Evolutionary conservation across 345 rosid genomes (phyloP).

Genomic region (Turnera subulata): DNA sequence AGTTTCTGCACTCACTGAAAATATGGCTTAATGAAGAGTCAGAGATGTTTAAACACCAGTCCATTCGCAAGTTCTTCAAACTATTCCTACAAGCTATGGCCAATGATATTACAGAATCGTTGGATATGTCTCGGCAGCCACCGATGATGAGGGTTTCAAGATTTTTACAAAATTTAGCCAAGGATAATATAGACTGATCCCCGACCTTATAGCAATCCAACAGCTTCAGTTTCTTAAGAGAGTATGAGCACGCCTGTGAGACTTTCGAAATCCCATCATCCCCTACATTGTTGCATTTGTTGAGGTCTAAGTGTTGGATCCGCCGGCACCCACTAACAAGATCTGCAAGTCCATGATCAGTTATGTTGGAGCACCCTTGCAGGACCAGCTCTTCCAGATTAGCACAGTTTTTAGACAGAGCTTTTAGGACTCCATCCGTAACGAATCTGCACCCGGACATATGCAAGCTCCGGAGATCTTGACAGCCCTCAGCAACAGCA

Average conservation of each 20-base stretch:
- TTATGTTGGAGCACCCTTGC: slow-evolving; percentile 69
- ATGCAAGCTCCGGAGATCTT: slow-evolving; percentile 51
- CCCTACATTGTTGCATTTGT: slow-evolving; percentile 78
- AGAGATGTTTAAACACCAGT: slow-evolving; percentile 80
- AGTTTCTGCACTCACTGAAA: slow-evolving; percentile 56
- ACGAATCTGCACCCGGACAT: slow-evolving; percentile 73
- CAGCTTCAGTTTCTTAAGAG: slow-evolving; percentile 70
- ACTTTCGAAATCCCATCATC: slow-evolving; percentile 60
- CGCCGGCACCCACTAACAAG: slow-evolving; percentile 65
- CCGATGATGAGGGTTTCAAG: slow-evolving; percentile 78
- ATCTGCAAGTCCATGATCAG: slow-evolving; percentile 60
- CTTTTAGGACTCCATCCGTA: slow-evolving; percentile 42
- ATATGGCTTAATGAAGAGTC: slow-evolving; percentile 65
- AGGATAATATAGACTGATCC: slow-evolving; percentile 52
- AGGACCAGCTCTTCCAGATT: slow-evolving; percentile 58
- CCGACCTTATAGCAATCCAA: slow-evolving; percentile 76
- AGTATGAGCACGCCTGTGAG: slow-evolving; percentile 58
- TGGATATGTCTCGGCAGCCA: slow-evolving; percentile 80
- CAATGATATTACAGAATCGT: slow-evolving; percentile 51
- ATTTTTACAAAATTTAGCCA: slow-evolving; percentile 60
- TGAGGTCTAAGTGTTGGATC: slow-evolving; percentile 61
- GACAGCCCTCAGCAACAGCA: slow-evolving; percentile 74
- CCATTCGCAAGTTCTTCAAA: slow-evolving; percentile 81
- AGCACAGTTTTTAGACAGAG: slow-evolving; percentile 58
- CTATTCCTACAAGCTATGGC: slow-evolving; percentile 57